Base-by-base conservation (phyloP, 441 rosid genomes). In the Populus hybrid region DNA sequence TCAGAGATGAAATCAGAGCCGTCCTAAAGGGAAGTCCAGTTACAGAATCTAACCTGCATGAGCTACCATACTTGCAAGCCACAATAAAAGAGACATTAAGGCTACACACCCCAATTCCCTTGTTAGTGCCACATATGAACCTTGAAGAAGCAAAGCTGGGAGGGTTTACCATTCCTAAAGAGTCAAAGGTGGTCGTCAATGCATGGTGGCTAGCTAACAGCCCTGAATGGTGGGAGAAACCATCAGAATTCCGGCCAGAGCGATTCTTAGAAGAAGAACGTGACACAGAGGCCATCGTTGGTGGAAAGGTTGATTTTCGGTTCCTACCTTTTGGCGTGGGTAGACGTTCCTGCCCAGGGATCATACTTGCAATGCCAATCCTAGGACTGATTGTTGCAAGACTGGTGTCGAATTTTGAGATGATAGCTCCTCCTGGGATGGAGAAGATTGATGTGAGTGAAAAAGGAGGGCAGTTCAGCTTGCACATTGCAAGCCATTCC, bases 171-270 rank as follows among this genome's bases (percentile, higher is more conserved):
- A 84, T 88, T 64, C 93, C 91, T 7, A 84, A 65, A 70, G 93
- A 90, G 77, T 84, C 90, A 2, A 88, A 90, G 81, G 89, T 90
- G 32, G 87, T 90, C 18, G 88, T 86, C 28, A 88, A 90, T 12
- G 93, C 90, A 4, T 88, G 90, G 93, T 88, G 93, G 93, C 71
- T 90, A 32, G 89, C 93, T 46, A 88, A 87, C 79, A 88, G 86
- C 67, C 90, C 89, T 10, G 75, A 82, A 59, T 84, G 86, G 89
- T 88, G 93, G 92, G 80, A 82, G 75, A 79, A 85, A 2, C 89
- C 90, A 0, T 82, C 77, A 20, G 82, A 87, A 61, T 90, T 90
- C 65, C 81, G 91, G 73, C 93, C 93, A 0, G 90, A 88, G 80
- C 42, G 93, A 35, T 88, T 88, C 83, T 23, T 90, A 57, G 85